Evolutionary conservation across 148 eudicot species (phyloP).

Genomic region (Linanthus parryae): DNA sequence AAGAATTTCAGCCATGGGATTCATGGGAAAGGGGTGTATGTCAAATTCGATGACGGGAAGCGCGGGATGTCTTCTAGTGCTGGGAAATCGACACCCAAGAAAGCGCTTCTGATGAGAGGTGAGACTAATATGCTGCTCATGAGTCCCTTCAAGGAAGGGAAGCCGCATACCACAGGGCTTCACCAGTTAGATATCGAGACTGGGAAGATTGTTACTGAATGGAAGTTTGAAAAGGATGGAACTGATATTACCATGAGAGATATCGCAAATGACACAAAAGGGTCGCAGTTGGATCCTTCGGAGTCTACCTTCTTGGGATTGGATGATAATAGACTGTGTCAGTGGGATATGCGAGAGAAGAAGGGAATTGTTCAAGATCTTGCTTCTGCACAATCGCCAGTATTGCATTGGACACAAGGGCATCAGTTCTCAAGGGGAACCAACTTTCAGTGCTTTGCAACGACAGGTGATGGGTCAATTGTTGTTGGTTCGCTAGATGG

Average conservation of each 20-base stretch:
- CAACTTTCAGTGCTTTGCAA: slow-evolving; percentile 91
- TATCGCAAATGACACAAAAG: slow-evolving; percentile 75
- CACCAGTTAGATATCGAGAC: slow-evolving; percentile 93
- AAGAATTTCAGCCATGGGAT: slow-evolving; percentile 93
- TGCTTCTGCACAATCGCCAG: slow-evolving; percentile 45
- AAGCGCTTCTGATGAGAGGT: slow-evolving; percentile 81
- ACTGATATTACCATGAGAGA: slow-evolving; percentile 81
- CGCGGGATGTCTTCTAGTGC: slow-evolving; percentile 16
- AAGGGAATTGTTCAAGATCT: slow-evolving; percentile 69
- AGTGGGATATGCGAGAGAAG: slow-evolving; percentile 97
- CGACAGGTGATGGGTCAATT: slow-evolving; percentile 95
- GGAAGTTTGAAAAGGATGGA: slow-evolving; percentile 96
- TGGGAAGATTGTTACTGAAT: slow-evolving; percentile 78
- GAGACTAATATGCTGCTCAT: slow-evolving; percentile 92
- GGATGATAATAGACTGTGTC: slow-evolving; percentile 83
- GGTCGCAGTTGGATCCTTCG: slow-evolving; percentile 80
- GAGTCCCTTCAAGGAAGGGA: slow-evolving; percentile 74
- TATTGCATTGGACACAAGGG: slow-evolving; percentile 85
- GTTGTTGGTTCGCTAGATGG: slow-evolving; percentile 97
- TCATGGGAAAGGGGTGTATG: slow-evolving; percentile 93
- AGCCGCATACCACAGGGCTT: slow-evolving; percentile 60
- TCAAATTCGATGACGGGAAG: slow-evolving; percentile 43
- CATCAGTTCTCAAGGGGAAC: slow-evolving; percentile 91
- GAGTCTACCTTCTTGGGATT: slow-evolving; percentile 91
- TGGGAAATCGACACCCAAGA: slow-evolving; percentile 49